Evolutionary conservation across 2,329 filamentous ascomycete species (phyloP).

Genomic region (Aspergillus persii): DNA sequence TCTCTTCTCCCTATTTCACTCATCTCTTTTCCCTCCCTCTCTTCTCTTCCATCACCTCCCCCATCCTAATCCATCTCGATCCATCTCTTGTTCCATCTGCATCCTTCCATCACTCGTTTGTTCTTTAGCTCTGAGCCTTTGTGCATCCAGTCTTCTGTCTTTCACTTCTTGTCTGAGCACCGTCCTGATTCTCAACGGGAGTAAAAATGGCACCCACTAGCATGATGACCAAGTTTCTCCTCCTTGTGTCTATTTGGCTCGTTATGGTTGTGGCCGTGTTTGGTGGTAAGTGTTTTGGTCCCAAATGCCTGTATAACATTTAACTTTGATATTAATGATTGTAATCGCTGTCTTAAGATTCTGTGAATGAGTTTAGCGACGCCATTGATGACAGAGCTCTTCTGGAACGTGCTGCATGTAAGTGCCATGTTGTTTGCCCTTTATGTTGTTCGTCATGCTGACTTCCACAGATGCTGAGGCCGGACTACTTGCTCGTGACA

Average conservation of each 20-base stretch:
- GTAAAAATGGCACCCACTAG: conserved; percentile 10
- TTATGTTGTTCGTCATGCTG: not conserved
- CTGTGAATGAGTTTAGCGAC: not conserved
- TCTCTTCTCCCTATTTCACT: not conserved
- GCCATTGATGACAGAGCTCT: not conserved
- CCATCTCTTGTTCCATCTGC: not conserved
- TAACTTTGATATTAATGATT: not conserved
- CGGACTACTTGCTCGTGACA: conserved; percentile 2
- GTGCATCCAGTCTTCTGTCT: not conserved
- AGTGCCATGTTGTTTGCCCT: not conserved
- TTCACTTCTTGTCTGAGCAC: not conserved
- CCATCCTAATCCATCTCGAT: not conserved
- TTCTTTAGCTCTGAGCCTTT: not conserved
- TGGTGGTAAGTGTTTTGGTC: conserved; percentile 20
- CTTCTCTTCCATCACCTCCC: conserved; percentile 1
- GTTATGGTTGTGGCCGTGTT: conserved; percentile 15
- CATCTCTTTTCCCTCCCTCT: conserved; percentile 3
- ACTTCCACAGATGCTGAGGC: not conserved
- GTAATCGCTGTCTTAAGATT: not conserved
- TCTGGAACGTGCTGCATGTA: not conserved
- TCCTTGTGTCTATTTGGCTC: conserved; percentile 23
- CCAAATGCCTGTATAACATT: not conserved
- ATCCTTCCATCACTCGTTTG: conserved; percentile 1
- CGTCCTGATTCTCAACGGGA: not conserved
- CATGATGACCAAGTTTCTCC: conserved; percentile 14